A percentile compares a stretch with the other conserved stretches of the same genome.
phyloP scores from a whole-genome alignment of 169 alveolate species.

The Eimeria necatrix region DNA sequence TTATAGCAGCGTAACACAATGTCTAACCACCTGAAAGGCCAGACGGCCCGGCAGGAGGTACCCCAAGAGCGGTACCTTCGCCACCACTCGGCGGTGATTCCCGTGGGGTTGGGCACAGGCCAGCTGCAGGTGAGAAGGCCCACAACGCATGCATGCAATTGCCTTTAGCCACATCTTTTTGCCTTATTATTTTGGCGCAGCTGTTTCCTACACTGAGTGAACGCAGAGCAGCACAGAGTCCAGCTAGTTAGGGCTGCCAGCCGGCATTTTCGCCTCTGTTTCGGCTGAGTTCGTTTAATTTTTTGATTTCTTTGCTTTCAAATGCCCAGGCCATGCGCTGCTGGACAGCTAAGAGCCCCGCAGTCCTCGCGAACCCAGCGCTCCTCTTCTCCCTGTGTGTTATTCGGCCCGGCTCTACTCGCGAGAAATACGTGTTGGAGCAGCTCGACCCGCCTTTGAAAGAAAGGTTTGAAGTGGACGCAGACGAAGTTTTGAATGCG shows the following conservation, averaged over 20 bases:
- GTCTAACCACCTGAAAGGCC: no score
- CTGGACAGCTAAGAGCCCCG: slow-evolving; percentile 77
- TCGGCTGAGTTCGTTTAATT: background rate
- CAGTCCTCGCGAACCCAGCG: slow-evolving; percentile 68
- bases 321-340: slow-evolving; percentile 13
- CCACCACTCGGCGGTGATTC: background rate
- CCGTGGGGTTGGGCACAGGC: slow-evolving; percentile 45
- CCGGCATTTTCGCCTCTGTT: no score
- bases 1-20: no score
- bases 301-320: background rate
- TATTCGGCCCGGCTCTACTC: slow-evolving; percentile 54
- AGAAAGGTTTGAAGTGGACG: slow-evolving; percentile 27
- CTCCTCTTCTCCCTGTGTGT: slow-evolving; percentile 56
- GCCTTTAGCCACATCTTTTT: no score
- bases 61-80: slow-evolving; percentile 9
- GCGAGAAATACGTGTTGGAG: background rate
- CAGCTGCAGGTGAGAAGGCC: slow-evolving; percentile 1
- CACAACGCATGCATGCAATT: background rate
- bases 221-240: no score
- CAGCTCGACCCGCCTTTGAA: slow-evolving; percentile 68
- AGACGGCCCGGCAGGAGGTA: background rate
- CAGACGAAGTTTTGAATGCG: slow-evolving; percentile 53
- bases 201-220: no score
- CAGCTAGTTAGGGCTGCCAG: no score
- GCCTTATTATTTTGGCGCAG: no score